These are phyloP conservation scores for Wickerhamiella musiphila DNA, from an alignment of 805 yeast species.

Conservation along the genomic window DNA sequence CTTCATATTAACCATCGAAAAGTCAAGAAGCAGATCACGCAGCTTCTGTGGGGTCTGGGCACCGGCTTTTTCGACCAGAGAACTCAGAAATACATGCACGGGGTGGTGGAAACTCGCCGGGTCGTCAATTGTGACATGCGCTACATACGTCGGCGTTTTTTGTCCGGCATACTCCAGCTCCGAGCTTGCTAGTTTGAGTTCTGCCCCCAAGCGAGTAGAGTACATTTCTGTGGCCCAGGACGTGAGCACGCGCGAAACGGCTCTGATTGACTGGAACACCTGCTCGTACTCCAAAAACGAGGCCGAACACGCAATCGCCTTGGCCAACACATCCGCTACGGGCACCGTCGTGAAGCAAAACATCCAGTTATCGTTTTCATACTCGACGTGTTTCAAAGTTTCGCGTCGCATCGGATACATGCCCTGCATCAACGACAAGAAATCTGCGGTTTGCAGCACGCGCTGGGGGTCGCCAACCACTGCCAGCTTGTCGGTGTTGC, in stretches of 20 bases:
- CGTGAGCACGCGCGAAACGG: conserved; percentile 13
- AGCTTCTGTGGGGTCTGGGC: conserved; percentile 14
- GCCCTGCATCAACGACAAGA: conserved; percentile 58
- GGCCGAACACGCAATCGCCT: conserved; percentile 21
- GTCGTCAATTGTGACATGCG: conserved; percentile 22
- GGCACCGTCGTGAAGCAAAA: conserved; percentile 52
- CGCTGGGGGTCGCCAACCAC: conserved; percentile 30
- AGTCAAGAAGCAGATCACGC: conserved; percentile 10
- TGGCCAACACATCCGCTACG: conserved; percentile 37
- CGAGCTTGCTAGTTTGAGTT: neutral
- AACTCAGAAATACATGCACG: conserved; percentile 51
- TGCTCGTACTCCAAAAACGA: conserved; percentile 7
- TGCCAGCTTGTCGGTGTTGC: conserved; percentile 39
- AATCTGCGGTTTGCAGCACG: conserved; percentile 43
- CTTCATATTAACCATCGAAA: conserved; percentile 2
- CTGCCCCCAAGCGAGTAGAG: neutral
- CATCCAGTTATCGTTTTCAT: conserved; percentile 72
- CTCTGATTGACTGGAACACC: conserved; percentile 11
- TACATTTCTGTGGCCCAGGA: conserved; percentile 14
- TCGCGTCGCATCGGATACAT: conserved; percentile 61
- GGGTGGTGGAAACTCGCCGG: conserved; percentile 66
- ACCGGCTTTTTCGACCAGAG: conserved; percentile 41
- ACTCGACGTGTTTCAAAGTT: conserved; percentile 68
- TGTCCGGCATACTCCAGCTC: conserved; percentile 1
- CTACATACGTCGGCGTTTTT: neutral